These are phyloP conservation scores for Cokeromyces recurvatus DNA, from an alignment of 371 early-diverging fungal species.

Conservation along the genomic window DNA sequence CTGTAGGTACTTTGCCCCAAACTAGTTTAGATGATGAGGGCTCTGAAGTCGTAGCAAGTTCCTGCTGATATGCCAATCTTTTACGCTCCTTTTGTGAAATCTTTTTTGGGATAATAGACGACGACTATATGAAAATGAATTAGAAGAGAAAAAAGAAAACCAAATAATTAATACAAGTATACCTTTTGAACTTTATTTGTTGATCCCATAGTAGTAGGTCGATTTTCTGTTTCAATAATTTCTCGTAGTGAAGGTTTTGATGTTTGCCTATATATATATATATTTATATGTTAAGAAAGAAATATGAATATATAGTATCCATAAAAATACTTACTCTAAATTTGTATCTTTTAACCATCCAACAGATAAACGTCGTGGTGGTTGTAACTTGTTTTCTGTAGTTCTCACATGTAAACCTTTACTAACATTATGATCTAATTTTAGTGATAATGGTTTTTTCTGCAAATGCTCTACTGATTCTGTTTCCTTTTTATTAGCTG, in stretches of 20 bases:
- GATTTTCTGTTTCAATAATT: slow-evolving; percentile 26
- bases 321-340: no score
- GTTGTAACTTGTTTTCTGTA: no score
- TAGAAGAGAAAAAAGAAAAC: no score
- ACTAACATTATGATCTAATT: no score
- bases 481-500: slow-evolving; percentile 1
- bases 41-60: slow-evolving; percentile 13
- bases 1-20: slow-evolving; percentile 33
- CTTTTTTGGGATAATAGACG: slow-evolving; percentile 27
- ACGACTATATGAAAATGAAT: no score
- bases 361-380: no score
- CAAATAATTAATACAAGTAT: no score
- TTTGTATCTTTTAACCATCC: no score
- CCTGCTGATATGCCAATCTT: slow-evolving; percentile 29
- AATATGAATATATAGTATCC: neutral
- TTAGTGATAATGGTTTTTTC: no score
- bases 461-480: neutral
- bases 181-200: no score
- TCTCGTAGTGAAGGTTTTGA: slow-evolving; percentile 24
- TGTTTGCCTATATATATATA: no score
- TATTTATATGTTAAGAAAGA: neutral
- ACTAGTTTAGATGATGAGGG: slow-evolving; percentile 24
- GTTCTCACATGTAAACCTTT: no score
- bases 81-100: slow-evolving; percentile 44
- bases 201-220: neutral